Evolutionary conservation across 768 basidiomycete genomes (phyloP).

Genomic region (Tricholoma sp.): DNA sequence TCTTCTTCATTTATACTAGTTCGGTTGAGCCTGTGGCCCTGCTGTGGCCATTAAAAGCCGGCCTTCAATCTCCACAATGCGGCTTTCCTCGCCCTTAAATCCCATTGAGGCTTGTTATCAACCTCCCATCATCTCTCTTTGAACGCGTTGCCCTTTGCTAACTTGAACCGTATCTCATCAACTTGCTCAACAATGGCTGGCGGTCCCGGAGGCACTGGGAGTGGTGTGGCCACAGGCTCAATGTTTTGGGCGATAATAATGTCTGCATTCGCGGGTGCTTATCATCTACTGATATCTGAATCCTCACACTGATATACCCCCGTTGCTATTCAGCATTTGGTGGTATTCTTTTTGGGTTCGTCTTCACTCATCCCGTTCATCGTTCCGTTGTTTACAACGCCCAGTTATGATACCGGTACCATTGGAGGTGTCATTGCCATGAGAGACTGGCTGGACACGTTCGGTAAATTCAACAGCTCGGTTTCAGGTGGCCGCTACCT

Average conservation of each 20-base stretch:
- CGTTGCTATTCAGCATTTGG: constrained; percentile 29
- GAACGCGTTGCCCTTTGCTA: background rate
- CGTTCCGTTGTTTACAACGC: constrained; percentile 2
- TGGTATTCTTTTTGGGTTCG: constrained; percentile 42
- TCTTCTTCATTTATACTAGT: too few species aligned
- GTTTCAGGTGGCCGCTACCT: constrained; percentile 22
- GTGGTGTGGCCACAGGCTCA: constrained; percentile 24
- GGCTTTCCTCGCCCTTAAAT: background rate
- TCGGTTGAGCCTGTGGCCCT: too few species aligned
- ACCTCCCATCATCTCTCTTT: background rate
- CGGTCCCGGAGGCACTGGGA: constrained; percentile 30
- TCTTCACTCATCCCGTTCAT: background rate
- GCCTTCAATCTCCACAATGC: too few species aligned
- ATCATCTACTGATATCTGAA: constrained; percentile 9
- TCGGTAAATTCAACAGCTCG: constrained; percentile 31
- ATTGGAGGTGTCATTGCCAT: constrained; percentile 75
- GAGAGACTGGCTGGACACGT: constrained; percentile 48
- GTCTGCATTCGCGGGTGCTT: constrained; percentile 33
- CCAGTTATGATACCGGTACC: constrained; percentile 76
- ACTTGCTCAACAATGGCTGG: constrained; percentile 16
- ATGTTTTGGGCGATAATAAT: constrained; percentile 31
- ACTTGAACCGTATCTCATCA: background rate
- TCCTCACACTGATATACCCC: background rate
- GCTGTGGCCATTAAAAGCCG: too few species aligned
- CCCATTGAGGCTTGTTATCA: background rate